Conservation (phyloP, 192 early-diverging fungal species). For the Podochytrium sp. region DNA sequence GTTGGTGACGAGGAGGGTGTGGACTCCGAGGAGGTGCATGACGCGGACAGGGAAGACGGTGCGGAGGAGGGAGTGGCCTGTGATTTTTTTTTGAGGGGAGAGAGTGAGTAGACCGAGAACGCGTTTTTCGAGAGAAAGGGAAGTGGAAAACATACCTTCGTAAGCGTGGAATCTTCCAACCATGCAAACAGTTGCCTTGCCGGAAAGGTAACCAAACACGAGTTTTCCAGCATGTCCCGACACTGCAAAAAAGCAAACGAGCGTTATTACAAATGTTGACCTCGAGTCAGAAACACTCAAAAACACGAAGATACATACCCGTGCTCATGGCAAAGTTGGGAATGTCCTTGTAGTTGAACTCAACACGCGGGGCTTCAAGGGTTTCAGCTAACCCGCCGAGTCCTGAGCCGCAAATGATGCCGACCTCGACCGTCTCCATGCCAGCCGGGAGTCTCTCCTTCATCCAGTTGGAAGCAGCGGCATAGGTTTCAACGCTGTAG, state of each 20-base stretch:
- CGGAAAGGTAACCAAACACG: constrained; percentile 81
- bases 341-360: constrained; percentile 78
- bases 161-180: constrained; percentile 91
- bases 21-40: constrained; percentile 78
- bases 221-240: constrained; percentile 77
- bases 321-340: constrained; percentile 84
- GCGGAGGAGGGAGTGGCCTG: constrained; percentile 73
- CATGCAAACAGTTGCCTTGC: constrained; percentile 76
- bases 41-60: constrained; percentile 87
- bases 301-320: constrained; percentile 45
- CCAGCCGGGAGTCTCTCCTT: constrained; percentile 39
- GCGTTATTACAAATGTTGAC: not conserved
- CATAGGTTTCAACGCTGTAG: constrained; percentile 46
- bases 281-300: not conserved
- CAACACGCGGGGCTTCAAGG: constrained; percentile 60
- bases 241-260: constrained; percentile 7
- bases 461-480: constrained; percentile 52
- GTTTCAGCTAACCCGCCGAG: constrained; percentile 79
- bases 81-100: not conserved
- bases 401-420: constrained; percentile 83
- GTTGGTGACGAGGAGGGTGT: constrained; percentile 82
- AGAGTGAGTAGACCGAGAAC: constrained; percentile 7
- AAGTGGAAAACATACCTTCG: constrained; percentile 59
- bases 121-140: no score
- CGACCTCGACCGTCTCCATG: constrained; percentile 62